These are phyloP conservation scores for Nemania bipapillata DNA, from an alignment of 2,329 filamentous ascomycete genomes.

Conservation along the genomic window DNA sequence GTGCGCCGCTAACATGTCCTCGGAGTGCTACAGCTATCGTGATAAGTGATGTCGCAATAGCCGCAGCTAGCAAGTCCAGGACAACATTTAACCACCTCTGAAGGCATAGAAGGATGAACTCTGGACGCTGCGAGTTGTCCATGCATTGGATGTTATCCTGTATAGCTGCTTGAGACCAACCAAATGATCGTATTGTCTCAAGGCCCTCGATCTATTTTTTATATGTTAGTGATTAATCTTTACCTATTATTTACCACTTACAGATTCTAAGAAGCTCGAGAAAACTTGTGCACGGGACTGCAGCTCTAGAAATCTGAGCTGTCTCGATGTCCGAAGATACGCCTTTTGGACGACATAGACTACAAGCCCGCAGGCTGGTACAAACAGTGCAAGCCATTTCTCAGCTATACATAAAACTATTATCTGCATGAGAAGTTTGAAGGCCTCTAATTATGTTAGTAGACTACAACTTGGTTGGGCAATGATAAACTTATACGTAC, in stretches of 20 bases:
- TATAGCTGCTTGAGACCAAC: conserved; percentile 53
- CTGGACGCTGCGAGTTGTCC: conserved; percentile 61
- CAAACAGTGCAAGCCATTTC: conserved; percentile 57
- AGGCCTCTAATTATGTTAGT: conserved; percentile 47
- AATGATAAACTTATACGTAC: conserved; percentile 46
- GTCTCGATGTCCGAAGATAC: conserved; percentile 66
- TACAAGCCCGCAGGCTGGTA: conserved; percentile 58
- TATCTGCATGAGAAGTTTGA: conserved; percentile 57
- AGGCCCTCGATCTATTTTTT: conserved; percentile 51
- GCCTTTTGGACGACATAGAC: conserved; percentile 62
- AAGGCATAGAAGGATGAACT: conserved; percentile 62
- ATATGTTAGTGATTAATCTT: not conserved
- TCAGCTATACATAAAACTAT: conserved; percentile 59
- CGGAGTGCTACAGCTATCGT: conserved; percentile 44
- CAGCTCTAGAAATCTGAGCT: conserved; percentile 66
- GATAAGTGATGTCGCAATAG: conserved; percentile 55
- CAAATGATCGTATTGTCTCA: conserved; percentile 61
- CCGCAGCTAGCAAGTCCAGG: conserved; percentile 61
- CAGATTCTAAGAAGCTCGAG: conserved; percentile 44
- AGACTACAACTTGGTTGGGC: not conserved
- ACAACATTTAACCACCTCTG: conserved; percentile 65
- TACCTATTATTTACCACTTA: conserved; percentile 20
- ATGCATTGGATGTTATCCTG: conserved; percentile 47
- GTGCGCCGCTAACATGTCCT: conserved; percentile 43
- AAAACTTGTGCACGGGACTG: conserved; percentile 60